Percentiles rank a stretch among this genome's conserved stretches.
Conservation (phyloP, 176 grass and related monocot genomes). For the Oropetium thomaeum region DNA sequence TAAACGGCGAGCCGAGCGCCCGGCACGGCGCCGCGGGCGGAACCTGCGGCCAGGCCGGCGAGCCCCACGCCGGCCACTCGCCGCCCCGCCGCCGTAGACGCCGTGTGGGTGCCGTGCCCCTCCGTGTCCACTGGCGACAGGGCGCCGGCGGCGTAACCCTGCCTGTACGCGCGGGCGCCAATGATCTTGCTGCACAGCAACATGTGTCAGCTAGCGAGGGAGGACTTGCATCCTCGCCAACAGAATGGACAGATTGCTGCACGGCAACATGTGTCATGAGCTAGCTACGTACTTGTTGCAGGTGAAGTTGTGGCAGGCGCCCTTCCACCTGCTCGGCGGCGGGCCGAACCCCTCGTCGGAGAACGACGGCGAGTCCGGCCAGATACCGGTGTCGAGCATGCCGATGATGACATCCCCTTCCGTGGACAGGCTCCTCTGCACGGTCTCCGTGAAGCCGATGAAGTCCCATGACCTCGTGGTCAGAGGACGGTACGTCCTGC, state of each 20-base stretch:
- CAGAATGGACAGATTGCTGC: too few relatives aligned
- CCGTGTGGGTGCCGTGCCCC: slow-evolving; percentile 41
- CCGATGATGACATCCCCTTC: slow-evolving; percentile 42
- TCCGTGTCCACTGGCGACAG: slow-evolving; percentile 11
- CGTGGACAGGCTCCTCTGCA: background rate
- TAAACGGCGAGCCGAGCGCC: slow-evolving; percentile 35
- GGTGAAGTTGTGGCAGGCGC: slow-evolving; percentile 14
- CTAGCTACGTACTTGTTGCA: slow-evolving; percentile 29
- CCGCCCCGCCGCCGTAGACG: slow-evolving; percentile 26
- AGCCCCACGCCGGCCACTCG: background rate
- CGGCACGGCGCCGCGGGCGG: slow-evolving; percentile 29
- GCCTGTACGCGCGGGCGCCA: slow-evolving; percentile 20
- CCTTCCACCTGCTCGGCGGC: slow-evolving; percentile 31
- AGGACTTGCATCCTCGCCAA: too few relatives aligned
- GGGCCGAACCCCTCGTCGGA: slow-evolving; percentile 25
- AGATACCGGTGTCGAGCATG: slow-evolving; percentile 34
- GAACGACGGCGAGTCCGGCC: slow-evolving; percentile 35
- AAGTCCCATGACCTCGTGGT: slow-evolving; percentile 53
- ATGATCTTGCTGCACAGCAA: slow-evolving; percentile 31
- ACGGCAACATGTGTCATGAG: background rate
- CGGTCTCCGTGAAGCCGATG: slow-evolving; percentile 19
- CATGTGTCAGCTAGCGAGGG: background rate
- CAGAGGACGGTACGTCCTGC: background rate
- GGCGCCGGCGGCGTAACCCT: background rate
- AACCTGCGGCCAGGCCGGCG: slow-evolving; percentile 3